Evolutionary conservation across 768 basidiomycete genomes (phyloP), one percentile per base, ranked within the genome.

Genomic region (Boletus sensibilis): DNA sequence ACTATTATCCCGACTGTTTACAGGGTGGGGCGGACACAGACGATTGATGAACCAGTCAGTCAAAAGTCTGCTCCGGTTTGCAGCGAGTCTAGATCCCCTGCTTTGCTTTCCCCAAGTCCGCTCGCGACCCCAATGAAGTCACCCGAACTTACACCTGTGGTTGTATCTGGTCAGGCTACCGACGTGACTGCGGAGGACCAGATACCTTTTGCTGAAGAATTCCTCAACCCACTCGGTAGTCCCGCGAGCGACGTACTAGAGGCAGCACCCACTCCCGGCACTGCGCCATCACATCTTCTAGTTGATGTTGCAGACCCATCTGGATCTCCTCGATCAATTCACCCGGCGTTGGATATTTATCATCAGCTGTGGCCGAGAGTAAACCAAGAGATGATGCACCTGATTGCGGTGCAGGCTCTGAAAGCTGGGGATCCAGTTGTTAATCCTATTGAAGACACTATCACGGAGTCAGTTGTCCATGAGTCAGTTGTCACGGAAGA

Each of bases 1-100:
- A 78, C 81, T 4, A 66, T 78, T 16, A 68, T 85, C 29, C 84
- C 83, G 1, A 68, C 71, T 5, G 75, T 81, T 25, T 70, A 68
- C 53, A 67, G 72, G 33, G 59, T 66, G 25, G 73, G 68, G 9
- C 53, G 53, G 48, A 57, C 57, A 14, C 37, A 50, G 12, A 23
- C 33, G 42, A 53, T 55, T 3, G 50, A 52, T 33, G 45, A 54
- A 47, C 29, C 35, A 11, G 14, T n/a, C 16, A 13, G 14, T 34
- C 53, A 20, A 41, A 38, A 27, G 39, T 37, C 52, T 25, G 1
- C 25, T 35, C 13, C 45, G 7, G 38, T 39, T 42, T 34, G 34
- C 5, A 16, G 38, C 53, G 37, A 53, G 25, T 33, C 52, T 16
- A 47, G 49, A 23, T 46, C 46, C 4, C 31, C 50, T 18, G 3